A percentile compares a stretch with the other conserved stretches of the same genome.
Conservation (phyloP, 1,284 basidiomycete species). For the Melampsora allii-populina region DNA sequence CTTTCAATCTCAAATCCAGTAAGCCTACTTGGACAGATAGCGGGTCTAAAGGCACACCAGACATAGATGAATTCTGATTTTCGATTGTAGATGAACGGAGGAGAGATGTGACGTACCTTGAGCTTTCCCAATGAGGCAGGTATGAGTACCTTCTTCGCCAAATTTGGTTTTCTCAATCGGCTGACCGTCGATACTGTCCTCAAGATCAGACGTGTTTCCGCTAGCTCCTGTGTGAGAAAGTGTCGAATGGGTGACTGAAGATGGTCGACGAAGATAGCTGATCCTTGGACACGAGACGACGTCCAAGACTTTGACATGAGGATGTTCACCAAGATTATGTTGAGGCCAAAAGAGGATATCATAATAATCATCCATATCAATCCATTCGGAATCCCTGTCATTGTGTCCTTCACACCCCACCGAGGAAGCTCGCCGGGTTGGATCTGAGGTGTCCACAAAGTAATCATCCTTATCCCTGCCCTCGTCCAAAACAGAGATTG, state of each 20-base stretch:
- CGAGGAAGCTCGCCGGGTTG: neutral
- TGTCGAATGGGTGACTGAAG: constrained; percentile 10
- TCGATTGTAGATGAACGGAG: constrained; percentile 20
- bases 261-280: constrained; percentile 37
- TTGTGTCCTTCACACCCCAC: constrained; percentile 4
- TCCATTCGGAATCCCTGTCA: constrained; percentile 48
- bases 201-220: constrained; percentile 17
- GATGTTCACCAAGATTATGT: constrained; percentile 45
- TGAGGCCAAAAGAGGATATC: constrained; percentile 49
- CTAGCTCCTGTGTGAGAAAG: neutral
- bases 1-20: constrained; percentile 60
- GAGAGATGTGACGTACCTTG: constrained; percentile 59
- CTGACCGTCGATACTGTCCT: constrained; percentile 53
- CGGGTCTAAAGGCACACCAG: constrained; percentile 57
- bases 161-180: constrained; percentile 64
- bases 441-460: constrained; percentile 16
- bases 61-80: neutral
- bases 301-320: constrained; percentile 42
- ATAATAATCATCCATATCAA: constrained; percentile 51
- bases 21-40: constrained; percentile 68
- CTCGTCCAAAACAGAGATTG: constrained; percentile 42
- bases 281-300: constrained; percentile 39
- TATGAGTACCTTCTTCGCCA: constrained; percentile 78
- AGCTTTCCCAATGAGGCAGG: constrained; percentile 74
- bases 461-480: constrained; percentile 24